Evolutionary conservation across 768 basidiomycete genomes (phyloP).

Genomic region (Amanita exitialis): DNA sequence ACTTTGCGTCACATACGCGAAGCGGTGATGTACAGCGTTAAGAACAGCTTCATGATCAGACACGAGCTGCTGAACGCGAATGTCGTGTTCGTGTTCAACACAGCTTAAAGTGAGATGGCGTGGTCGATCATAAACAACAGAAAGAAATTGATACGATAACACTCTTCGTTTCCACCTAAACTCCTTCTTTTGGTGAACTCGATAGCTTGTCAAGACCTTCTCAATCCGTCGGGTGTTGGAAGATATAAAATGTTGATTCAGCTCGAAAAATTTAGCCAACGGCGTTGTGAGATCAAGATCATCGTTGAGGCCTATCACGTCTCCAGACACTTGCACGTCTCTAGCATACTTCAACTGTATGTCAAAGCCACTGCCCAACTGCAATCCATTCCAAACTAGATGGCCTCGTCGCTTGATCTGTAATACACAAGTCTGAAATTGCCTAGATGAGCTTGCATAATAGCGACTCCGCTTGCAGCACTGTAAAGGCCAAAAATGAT

Average conservation of each 20-base stretch:
- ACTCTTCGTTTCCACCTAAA: slow-evolving; percentile 39
- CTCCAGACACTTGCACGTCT: slow-evolving; percentile 35
- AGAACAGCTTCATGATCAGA: too few relatives aligned
- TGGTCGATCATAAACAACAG: slow-evolving; percentile 49
- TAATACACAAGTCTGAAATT: slow-evolving; percentile 38
- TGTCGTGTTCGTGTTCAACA: too few relatives aligned
- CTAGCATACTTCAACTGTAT: slow-evolving; percentile 49
- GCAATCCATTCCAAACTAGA: slow-evolving; percentile 37
- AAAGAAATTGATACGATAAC: slow-evolving; percentile 55
- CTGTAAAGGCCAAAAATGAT: slow-evolving; percentile 30
- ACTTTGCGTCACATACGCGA: too few relatives aligned
- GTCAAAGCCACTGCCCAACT: slow-evolving; percentile 63
- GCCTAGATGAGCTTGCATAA: slow-evolving; percentile 34
- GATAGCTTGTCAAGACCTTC: slow-evolving; percentile 38
- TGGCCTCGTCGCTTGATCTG: slow-evolving; percentile 43
- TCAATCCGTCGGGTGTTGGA: slow-evolving; percentile 33
- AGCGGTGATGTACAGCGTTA: too few relatives aligned
- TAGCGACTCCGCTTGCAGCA: slow-evolving; percentile 39
- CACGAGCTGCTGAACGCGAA: too few relatives aligned
- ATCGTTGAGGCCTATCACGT: slow-evolving; percentile 52
- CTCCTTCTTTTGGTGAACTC: slow-evolving; percentile 36
- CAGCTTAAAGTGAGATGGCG: slow-evolving; percentile 33
- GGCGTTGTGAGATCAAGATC: slow-evolving; percentile 53
- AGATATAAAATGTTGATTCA: slow-evolving; percentile 44
- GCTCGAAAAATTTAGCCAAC: slow-evolving; percentile 52